These are phyloP conservation scores for Lipomyces chichibuensis DNA, from an alignment of 805 yeast species.

Conservation along the genomic window DNA sequence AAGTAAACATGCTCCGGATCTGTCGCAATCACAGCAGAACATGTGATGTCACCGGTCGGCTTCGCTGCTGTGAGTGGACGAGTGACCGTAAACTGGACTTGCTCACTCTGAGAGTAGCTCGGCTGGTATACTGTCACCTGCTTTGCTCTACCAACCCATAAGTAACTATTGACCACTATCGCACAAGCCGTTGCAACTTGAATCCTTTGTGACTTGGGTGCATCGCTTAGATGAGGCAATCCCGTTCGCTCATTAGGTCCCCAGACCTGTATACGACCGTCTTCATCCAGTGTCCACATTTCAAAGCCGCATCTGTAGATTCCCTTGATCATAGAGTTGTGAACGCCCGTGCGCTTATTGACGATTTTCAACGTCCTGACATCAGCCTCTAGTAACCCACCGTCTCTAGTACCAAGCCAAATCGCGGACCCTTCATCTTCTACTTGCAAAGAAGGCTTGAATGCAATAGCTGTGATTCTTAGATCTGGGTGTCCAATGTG, in stretches of 20 bases:
- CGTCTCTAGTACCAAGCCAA: conserved; percentile 46
- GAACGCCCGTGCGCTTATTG: conserved; percentile 37
- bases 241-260: conserved; percentile 24
- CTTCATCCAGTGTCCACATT: conserved; percentile 46
- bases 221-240: conserved; percentile 34
- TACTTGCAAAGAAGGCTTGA: conserved; percentile 30
- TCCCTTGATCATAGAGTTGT: conserved; percentile 30
- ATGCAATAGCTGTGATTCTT: conserved; percentile 39
- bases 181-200: conserved; percentile 40
- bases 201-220: conserved; percentile 41
- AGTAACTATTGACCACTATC: conserved; percentile 34
- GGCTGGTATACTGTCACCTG: conserved; percentile 44
- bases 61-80: conserved; percentile 38
- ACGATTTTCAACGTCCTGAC: conserved; percentile 32
- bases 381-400: conserved; percentile 42
- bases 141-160: conserved; percentile 46
- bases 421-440: conserved; percentile 35
- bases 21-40: conserved; percentile 38
- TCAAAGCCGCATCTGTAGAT: conserved; percentile 35
- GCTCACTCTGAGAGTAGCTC: conserved; percentile 19
- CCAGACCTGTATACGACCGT: conserved; percentile 47
- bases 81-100: conserved; percentile 36
- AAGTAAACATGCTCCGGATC: conserved; percentile 42
- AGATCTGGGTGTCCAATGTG: conserved; percentile 37
- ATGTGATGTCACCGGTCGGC: conserved; percentile 41